These are phyloP conservation scores for Botrytis squamosa DNA, from an alignment of 2,329 filamentous ascomycete species.

Conservation along the genomic window DNA sequence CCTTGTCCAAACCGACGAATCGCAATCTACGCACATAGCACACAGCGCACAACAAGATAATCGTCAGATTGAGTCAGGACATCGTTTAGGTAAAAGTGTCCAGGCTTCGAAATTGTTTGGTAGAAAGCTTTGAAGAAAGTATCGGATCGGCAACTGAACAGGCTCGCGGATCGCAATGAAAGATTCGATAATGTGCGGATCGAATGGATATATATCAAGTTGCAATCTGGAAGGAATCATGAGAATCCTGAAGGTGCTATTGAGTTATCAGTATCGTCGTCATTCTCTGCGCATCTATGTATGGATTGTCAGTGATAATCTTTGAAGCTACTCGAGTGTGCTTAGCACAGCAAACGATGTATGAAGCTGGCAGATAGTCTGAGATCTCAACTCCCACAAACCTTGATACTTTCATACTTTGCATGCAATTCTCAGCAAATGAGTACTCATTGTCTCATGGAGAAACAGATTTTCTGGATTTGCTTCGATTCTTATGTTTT, in stretches of 20 bases:
- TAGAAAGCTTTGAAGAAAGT: not conserved
- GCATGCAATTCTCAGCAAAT: not conserved
- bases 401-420: not conserved
- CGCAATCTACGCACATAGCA: not conserved
- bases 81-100: not conserved
- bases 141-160: not conserved
- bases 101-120: not conserved
- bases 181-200: not conserved
- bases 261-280: not conserved
- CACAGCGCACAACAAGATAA: not conserved
- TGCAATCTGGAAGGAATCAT: not conserved
- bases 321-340: not conserved
- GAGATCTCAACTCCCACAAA: not conserved
- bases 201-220: not conserved
- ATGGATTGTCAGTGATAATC: constrained; percentile 7
- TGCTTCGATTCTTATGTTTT: not conserved
- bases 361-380: not conserved
- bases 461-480: not conserved
- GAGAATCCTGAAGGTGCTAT: not conserved
- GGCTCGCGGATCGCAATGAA: constrained; percentile 1
- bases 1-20: not conserved
- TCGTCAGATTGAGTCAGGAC: not conserved
- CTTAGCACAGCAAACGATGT: not conserved
- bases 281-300: not conserved
- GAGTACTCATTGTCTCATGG: not conserved